A percentile compares a stretch with the other conserved stretches of the same genome.
phyloP scores from a whole-genome alignment of 2,329 filamentous ascomycete species.

The Colletotrichum costaricense region DNA sequence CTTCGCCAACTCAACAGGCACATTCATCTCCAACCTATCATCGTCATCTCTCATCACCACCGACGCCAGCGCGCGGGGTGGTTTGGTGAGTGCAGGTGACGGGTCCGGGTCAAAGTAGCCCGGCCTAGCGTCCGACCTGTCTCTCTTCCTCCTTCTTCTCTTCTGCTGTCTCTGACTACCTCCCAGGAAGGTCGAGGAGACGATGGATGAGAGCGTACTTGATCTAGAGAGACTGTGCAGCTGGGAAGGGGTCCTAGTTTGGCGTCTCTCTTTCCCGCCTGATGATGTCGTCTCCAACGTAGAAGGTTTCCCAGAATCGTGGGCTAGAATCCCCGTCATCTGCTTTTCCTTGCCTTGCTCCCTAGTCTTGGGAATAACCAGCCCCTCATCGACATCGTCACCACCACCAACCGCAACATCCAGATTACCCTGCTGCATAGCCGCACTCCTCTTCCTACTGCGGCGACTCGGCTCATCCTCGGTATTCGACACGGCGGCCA shows the following conservation, averaged over 20 bases:
- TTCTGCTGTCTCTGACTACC: slow-evolving; percentile 3
- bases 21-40: slow-evolving; percentile 32
- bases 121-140: slow-evolving; percentile 17
- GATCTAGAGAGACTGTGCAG: neutral
- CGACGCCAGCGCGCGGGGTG: neutral
- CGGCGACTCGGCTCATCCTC: neutral
- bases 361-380: neutral
- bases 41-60: neutral
- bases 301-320: neutral
- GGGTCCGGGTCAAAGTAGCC: slow-evolving; percentile 30
- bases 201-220: neutral
- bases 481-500: neutral
- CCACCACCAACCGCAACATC: neutral
- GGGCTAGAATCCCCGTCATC: neutral
- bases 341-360: neutral
- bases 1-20: slow-evolving; percentile 18
- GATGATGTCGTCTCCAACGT: neutral
- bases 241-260: neutral
- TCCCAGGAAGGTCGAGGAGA: slow-evolving; percentile 2
- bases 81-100: neutral
- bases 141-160: slow-evolving; percentile 11
- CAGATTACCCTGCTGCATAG: neutral
- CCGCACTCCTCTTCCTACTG: neutral
- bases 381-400: neutral
- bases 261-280: neutral